Evolutionary conservation across 306 rosid species (phyloP).

Genomic region (Alnus glutinosa): DNA sequence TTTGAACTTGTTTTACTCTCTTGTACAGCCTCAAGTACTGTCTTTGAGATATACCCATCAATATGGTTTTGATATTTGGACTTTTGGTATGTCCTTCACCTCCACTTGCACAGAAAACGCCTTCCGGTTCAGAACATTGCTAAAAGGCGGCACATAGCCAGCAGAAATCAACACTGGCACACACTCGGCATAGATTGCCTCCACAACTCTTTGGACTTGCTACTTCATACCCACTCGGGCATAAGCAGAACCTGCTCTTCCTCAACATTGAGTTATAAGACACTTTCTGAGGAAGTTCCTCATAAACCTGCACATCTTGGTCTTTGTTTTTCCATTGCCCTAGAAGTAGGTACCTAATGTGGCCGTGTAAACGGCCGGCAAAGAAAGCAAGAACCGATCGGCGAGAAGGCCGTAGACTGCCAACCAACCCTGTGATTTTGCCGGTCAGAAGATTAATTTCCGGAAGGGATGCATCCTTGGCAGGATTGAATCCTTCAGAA

Average conservation of each 20-base stretch:
- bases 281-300: conserved; percentile 35
- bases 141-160: conserved; percentile 52
- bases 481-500: conserved; percentile 63
- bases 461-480: conserved; percentile 56
- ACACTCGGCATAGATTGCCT: conserved; percentile 60
- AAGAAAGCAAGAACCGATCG: conserved; percentile 60
- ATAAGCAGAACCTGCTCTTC: conserved; percentile 58
- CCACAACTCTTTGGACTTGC: conserved; percentile 62
- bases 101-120: conserved; percentile 48
- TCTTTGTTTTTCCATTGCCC: conserved; percentile 54
- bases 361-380: conserved; percentile 56
- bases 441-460: conserved; percentile 46
- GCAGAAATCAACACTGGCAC: conserved; percentile 63
- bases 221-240: conserved; percentile 63
- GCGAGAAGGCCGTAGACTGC: conserved; percentile 41
- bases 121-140: conserved; percentile 56
- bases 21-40: conserved; percentile 42
- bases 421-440: conserved; percentile 32
- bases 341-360: conserved; percentile 47
- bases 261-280: conserved; percentile 48
- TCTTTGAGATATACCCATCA: conserved; percentile 47
- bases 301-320: conserved; percentile 55
- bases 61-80: conserved; percentile 45
- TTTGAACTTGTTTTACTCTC: conserved; percentile 50
- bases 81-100: conserved; percentile 42